These are phyloP conservation scores for Guadua angustifolia DNA, from an alignment of 176 grass and related monocot species.

Conservation along the genomic window DNA sequence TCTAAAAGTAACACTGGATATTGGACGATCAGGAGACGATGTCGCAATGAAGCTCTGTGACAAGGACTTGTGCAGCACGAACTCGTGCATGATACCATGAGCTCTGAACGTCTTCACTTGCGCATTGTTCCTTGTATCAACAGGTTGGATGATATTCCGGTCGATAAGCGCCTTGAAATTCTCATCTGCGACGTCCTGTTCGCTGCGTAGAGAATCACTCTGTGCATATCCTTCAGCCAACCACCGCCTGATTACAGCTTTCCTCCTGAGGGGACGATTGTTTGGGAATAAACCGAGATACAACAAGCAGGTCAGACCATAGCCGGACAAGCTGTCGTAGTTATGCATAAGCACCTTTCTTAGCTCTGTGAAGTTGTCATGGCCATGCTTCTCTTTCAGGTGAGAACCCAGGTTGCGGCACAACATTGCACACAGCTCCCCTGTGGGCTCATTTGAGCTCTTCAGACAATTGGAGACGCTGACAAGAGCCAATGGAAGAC, in stretches of 20 bases:
- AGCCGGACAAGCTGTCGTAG: constrained; percentile 32
- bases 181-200: constrained; percentile 39
- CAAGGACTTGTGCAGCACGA: constrained; percentile 35
- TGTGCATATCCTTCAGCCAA: constrained; percentile 49
- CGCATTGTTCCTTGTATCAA: no score
- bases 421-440: constrained; percentile 22
- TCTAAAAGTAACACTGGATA: background rate
- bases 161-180: constrained; percentile 32
- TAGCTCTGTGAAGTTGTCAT: constrained; percentile 26
- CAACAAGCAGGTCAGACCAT: background rate
- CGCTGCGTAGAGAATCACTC: constrained; percentile 1
- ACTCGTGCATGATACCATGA: no score
- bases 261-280: background rate
- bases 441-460: constrained; percentile 24
- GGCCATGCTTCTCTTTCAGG: constrained; percentile 30
- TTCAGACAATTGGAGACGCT: constrained; percentile 33
- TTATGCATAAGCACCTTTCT: constrained; percentile 32
- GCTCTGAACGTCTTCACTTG: no score
- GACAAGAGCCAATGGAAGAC: constrained; percentile 26
- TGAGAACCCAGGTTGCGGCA: constrained; percentile 40
- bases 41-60: constrained; percentile 24
- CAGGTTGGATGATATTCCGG: constrained; percentile 30
- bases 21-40: constrained; percentile 8
- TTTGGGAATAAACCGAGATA: no score
- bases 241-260: constrained; percentile 40